phyloP scores from a whole-genome alignment of 2,329 filamentous ascomycete genomes.

The Fusarium decemcellulare region DNA sequence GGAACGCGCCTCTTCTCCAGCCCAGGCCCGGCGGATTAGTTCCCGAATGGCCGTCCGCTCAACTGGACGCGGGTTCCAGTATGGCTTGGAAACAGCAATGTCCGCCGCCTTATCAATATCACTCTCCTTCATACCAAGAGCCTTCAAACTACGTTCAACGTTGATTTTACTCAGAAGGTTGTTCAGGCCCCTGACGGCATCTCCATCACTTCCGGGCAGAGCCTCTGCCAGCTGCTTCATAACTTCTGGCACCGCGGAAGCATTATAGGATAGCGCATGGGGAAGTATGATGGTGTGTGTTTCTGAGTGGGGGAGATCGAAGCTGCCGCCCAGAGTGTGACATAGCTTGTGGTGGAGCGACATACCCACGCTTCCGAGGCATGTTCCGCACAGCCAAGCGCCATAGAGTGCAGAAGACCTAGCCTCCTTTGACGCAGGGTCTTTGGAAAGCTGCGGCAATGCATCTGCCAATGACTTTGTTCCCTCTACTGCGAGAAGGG shows the following conservation, averaged over 20 bases:
- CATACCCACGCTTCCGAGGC: conserved; percentile 73
- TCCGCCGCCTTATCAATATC: conserved; percentile 72
- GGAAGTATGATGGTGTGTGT: conserved; percentile 75
- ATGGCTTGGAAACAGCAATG: conserved; percentile 70
- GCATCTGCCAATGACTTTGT: conserved; percentile 52
- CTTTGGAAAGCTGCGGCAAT: not conserved
- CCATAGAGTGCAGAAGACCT: conserved; percentile 66
- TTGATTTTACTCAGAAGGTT: conserved; percentile 49
- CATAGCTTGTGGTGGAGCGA: conserved; percentile 78
- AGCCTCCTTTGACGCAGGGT: not conserved
- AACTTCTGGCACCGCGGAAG: conserved; percentile 65
- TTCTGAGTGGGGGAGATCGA: conserved; percentile 75
- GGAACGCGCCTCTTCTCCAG: conserved; percentile 59
- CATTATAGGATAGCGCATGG: conserved; percentile 75
- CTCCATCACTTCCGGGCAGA: conserved; percentile 69
- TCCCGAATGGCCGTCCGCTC: conserved; percentile 67
- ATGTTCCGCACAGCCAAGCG: conserved; percentile 75
- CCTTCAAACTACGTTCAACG: conserved; percentile 65
- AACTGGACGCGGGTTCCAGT: conserved; percentile 70
- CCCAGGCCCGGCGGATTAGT: conserved; percentile 71
- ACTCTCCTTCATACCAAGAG: conserved; percentile 71
- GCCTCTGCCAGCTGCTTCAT: conserved; percentile 67
- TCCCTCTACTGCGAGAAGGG: conserved; percentile 67
- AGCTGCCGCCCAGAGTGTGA: conserved; percentile 74
- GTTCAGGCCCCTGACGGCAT: conserved; percentile 71